phyloP scores from a whole-genome alignment of 1,284 basidiomycete species.

The Pseudozyma thailandica region DNA sequence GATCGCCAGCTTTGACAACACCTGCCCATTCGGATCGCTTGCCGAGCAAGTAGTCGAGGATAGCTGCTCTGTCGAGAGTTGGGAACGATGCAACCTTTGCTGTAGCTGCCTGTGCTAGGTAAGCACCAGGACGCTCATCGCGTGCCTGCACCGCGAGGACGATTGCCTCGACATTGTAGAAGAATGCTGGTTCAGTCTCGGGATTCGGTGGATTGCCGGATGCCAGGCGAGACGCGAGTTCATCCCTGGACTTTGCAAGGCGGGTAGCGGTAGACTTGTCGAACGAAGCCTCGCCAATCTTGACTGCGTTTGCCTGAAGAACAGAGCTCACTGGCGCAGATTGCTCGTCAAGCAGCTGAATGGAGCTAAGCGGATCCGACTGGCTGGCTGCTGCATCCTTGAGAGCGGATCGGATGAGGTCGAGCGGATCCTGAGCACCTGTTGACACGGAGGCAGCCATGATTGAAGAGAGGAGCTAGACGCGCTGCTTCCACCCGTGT shows the following conservation, averaged over 20 bases:
- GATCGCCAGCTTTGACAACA: slow-evolving; percentile 27
- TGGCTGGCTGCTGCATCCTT: slow-evolving; percentile 1
- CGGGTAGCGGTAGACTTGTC: slow-evolving; percentile 29
- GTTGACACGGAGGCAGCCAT: slow-evolving; percentile 21
- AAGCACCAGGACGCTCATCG: slow-evolving; percentile 58
- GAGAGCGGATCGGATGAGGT: slow-evolving; percentile 42
- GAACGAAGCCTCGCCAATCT: slow-evolving; percentile 21
- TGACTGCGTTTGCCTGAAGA: slow-evolving; percentile 20
- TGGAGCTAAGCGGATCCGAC: slow-evolving; percentile 19
- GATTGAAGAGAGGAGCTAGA: not conserved
- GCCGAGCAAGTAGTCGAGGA: slow-evolving; percentile 62
- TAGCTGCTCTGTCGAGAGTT: slow-evolving; percentile 54
- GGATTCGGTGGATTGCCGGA: slow-evolving; percentile 26
- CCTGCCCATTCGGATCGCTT: slow-evolving; percentile 57
- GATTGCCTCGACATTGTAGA: slow-evolving; percentile 58
- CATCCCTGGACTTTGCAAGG: slow-evolving; percentile 44
- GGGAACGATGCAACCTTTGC: slow-evolving; percentile 56
- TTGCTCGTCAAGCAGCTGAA: slow-evolving; percentile 30
- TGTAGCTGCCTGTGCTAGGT: slow-evolving; percentile 58
- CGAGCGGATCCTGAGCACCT: slow-evolving; percentile 26
- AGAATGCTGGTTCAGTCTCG: slow-evolving; percentile 43
- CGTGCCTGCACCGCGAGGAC: slow-evolving; percentile 59
- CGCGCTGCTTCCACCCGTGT: not conserved
- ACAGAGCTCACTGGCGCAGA: slow-evolving; percentile 22
- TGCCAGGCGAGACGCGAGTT: slow-evolving; percentile 22